Base-by-base conservation (phyloP, 192 early-diverging fungal species). In the Backusella australiensis region DNA sequence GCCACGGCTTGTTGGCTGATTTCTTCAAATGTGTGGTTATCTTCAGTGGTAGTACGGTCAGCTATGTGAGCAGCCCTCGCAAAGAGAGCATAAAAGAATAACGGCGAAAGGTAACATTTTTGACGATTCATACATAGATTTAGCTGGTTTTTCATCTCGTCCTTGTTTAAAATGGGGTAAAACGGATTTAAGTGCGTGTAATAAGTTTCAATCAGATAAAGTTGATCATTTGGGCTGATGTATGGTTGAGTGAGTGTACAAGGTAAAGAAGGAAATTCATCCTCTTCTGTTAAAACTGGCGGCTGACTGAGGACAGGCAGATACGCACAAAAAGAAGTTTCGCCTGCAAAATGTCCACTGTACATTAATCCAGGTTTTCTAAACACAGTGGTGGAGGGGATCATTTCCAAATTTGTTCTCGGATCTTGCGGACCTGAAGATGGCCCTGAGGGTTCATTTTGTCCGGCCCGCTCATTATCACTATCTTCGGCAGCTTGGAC, bases 1-100 rank as follows among this genome's bases (percentile, higher is more conserved):
- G 88, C 80, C 70, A 90, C 87, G 67, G 87, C 83, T 36, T 72
- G 32, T 23, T 59, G 34, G 23, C 49, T 39, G 29, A 56, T 34
- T n/a, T 39, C 53, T 29, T 56, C 23, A 41, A 74, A 65, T 36
- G 49, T 68, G 26, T 49, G 63, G 17, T 68, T 67, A 21, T 26
- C 29, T 44, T 44, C 39, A 7, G 34, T 42, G 14, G 8, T 19
- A 23, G 15, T 66, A 19, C 49, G 44, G 15, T 69, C 74, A 36
- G 80, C 74, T 32, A 75, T 75, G 32, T 77, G 80, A 59, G 82
- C 75, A 34, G 84, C 81, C 19, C 84, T 59, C 1, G 76, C 71
- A 21, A 81, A 81, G 11, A 81, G 67, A 36, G 76, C 65, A 34
- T 74, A 71, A 14, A 81, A 38, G 3, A 81, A 75, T 8, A 81